Base-by-base conservation (phyloP, 1,284 basidiomycete species). In the Cutaneotrichosporon arboriforme region DNA sequence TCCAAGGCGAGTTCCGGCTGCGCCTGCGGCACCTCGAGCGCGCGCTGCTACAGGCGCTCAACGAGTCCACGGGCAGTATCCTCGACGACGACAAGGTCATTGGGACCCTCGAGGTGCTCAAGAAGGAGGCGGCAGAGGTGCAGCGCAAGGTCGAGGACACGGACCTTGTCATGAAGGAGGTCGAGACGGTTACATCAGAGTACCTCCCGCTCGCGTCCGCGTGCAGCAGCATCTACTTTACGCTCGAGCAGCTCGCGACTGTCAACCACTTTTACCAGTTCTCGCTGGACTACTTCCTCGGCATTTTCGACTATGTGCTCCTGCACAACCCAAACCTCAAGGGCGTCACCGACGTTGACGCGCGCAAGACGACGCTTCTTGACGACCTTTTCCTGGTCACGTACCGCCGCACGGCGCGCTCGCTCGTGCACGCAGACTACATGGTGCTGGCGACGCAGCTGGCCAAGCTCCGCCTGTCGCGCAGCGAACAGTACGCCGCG, bases 181-280 rank as follows among this genome's bases (percentile, higher is more conserved):
- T 99, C 8, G 93, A 98, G 63, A 83, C 88, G 68, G 93, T 97
- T 47, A 98, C 94, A 3, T 81, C 86, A 2, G 90, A 97, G 72
- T 99, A 98, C 70, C 80, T 94, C 13, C 90, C 94, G 4, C 78
- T 99, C 44, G 94, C 96, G 0, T 90, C 94, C 69, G 92, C 93
- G 1, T 97, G 93, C 80, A 96, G 92, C 69, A 86, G 91, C 2
- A 86, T 97, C 48, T 99, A 93, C 82, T 99, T 99, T 77, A 87
- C 96, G 51, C 80, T 99, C 59, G 93, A 97, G 69, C 93, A 97
- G 68, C 81, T 98, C 46, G 87, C 91, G 66, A 80, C 88, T 49
- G 84, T 97, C 77, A 91, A 96, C 68, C 94, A 97, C 77, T 98
- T 98, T 78, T 99, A 99, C 72, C 91, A 97, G 73, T 99, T 98